A percentile compares a stretch with the other conserved stretches of the same genome.
These are phyloP conservation scores for Datura wrightii DNA, from an alignment of 257 asterid species.

Conservation along the genomic window DNA sequence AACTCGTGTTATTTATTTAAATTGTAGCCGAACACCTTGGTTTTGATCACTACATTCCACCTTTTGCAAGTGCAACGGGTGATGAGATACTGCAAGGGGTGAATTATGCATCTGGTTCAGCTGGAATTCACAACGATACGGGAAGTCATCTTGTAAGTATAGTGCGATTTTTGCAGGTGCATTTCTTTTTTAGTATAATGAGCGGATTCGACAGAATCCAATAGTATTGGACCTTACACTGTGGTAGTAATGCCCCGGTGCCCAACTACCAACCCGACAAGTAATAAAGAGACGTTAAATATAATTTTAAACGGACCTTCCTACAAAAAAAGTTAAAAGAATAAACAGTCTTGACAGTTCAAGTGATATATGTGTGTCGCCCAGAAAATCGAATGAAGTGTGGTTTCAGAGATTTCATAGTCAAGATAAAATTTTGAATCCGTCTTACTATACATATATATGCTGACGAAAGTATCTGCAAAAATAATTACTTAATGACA, in stretches of 20 bases:
- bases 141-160: slow-evolving; percentile 44
- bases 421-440: background rate
- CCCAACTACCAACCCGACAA: too few species aligned
- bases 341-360: too few species aligned
- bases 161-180: fast-evolving
- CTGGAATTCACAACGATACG: slow-evolving; percentile 59
- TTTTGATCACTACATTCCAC: slow-evolving; percentile 46
- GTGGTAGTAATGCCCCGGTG: too few species aligned
- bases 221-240: background rate
- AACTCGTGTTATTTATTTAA: too few species aligned
- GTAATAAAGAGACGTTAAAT: too few species aligned
- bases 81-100: slow-evolving; percentile 47
- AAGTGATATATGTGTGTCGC: too few species aligned
- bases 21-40: slow-evolving; percentile 45
- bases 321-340: too few species aligned
- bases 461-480: too few species aligned
- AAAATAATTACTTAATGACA: background rate
- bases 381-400: background rate
- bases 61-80: slow-evolving; percentile 47
- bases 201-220: background rate
- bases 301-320: too few species aligned
- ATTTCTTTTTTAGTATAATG: background rate
- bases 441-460: too few species aligned
- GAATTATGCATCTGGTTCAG: slow-evolving; percentile 69
- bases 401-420: background rate